Evolutionary conservation across 1,139 yeast genomes (phyloP), one percentile per base, ranked within the genome.

Genomic region (Geotrichum citri-aurantii): DNA sequence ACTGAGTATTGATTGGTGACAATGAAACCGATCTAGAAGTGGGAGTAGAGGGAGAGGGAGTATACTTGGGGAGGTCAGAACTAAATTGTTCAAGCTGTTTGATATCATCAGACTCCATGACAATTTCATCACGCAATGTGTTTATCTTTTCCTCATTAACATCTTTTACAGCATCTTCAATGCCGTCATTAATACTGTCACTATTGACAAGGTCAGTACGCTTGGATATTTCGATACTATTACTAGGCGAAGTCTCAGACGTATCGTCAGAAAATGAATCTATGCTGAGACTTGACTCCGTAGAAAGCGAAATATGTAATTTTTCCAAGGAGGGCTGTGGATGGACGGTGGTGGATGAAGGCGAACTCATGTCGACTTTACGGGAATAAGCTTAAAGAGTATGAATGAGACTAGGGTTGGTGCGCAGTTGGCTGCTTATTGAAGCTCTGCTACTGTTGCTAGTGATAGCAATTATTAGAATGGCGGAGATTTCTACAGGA

Each of bases 1-100:
- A 52, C n/a, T 29, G 44, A 54, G 40, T 33, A n/a, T 12, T 37
- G 17, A 21, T 12, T 11, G 48, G 33, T n/a, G 24, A 17, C 19
- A 14, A 10, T 12, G 49, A 19, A 11, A 24, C 21, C 17, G 49
- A 44, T 27, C 11, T 17, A 19, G 24, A 27, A 6, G 44, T 10
- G 8, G 54, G 27, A 17, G 47, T 31, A n/a, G 59, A 40, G 21
- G 40, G 49, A n/a, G 59, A 40, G 21, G 40, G 49, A 14, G 49
- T 52, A 8, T 58, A 50, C 3, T 49, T 51, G 26, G 61, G 60
- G 24, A 60, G 48, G 17, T 60, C 60, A 12, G 52, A 55, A 8
- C 60, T 60, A 7, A 59, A 33, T 42, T 60, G 62, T 37, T 56
- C 59, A 1, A 60, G 52, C 10, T 56, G 58, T 33, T 44, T 54